These are phyloP conservation scores for Citeromyces hawaiiensis DNA, from an alignment of 1,139 yeast genomes.

Conservation along the genomic window DNA sequence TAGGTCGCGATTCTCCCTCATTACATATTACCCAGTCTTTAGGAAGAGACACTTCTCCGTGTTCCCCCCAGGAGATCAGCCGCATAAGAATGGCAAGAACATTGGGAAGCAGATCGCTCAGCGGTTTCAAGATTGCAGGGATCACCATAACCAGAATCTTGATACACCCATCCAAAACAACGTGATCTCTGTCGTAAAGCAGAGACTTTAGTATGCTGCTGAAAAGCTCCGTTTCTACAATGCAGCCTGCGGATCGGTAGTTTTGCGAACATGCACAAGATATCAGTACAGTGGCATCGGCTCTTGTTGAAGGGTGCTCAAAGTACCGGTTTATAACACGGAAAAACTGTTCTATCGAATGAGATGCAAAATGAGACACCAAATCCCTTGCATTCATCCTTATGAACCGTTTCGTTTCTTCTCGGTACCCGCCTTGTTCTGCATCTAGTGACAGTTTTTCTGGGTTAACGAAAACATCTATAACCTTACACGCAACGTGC, in stretches of 20 bases:
- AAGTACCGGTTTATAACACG: constrained; percentile 21
- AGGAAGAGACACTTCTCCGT: constrained; percentile 3
- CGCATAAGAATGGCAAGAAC: constrained; percentile 33
- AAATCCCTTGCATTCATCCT: constrained; percentile 27
- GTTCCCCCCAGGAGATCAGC: constrained; percentile 22
- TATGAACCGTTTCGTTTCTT: constrained; percentile 36
- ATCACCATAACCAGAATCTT: constrained; percentile 36
- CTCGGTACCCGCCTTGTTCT: constrained; percentile 13
- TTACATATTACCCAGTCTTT: constrained; percentile 18
- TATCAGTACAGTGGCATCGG: constrained; percentile 23
- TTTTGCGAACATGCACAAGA: constrained; percentile 12
- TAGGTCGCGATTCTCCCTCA: constrained; percentile 10
- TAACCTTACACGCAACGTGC: not conserved
- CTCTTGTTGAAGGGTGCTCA: constrained; percentile 17
- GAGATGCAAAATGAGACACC: constrained; percentile 25
- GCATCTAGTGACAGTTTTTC: not conserved
- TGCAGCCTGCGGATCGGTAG: constrained; percentile 3
- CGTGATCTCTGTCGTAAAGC: constrained; percentile 29
- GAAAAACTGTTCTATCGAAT: constrained; percentile 21
- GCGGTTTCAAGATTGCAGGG: constrained; percentile 32
- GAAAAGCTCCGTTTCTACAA: constrained; percentile 26
- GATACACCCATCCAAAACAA: constrained; percentile 26
- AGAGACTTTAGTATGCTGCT: constrained; percentile 27
- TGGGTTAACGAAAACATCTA: not conserved
- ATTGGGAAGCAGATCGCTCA: constrained; percentile 25